These are phyloP conservation scores for Spongiforma sp. DNA, from an alignment of 1,284 basidiomycete genomes.

Conservation along the genomic window DNA sequence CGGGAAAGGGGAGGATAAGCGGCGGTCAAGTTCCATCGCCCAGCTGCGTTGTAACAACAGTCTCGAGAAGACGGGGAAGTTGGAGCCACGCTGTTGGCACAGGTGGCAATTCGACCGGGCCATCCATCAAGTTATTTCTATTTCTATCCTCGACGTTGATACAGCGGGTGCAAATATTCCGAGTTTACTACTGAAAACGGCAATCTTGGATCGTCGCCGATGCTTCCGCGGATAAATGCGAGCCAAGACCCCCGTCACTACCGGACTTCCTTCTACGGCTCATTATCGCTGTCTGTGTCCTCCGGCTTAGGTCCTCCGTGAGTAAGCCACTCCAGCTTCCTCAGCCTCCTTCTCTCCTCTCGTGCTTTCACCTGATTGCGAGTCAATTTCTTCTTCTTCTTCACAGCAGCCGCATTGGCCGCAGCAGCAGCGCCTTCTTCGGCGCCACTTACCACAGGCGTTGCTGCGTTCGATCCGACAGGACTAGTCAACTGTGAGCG, in stretches of 20 bases:
- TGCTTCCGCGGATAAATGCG: slow-evolving; percentile 32
- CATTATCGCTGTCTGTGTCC: slow-evolving; percentile 72
- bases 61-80: slow-evolving; percentile 23
- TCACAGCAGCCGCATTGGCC: slow-evolving; percentile 48
- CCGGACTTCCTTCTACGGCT: slow-evolving; percentile 12
- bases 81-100: neutral
- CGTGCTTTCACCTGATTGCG: slow-evolving; percentile 90
- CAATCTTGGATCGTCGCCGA: slow-evolving; percentile 40
- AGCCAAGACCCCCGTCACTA: slow-evolving; percentile 28
- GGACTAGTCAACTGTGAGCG: slow-evolving; percentile 70
- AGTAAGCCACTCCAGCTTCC: slow-evolving; percentile 86
- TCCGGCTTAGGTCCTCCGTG: slow-evolving; percentile 83
- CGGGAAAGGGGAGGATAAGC: slow-evolving; percentile 27
- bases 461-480: slow-evolving; percentile 62
- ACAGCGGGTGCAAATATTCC: slow-evolving; percentile 24
- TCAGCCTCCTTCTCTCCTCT: slow-evolving; percentile 79
- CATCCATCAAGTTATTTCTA: neutral
- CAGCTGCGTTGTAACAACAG: slow-evolving; percentile 27
- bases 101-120: neutral
- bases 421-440: slow-evolving; percentile 55
- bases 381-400: slow-evolving; percentile 92
- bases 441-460: slow-evolving; percentile 74
- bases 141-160: slow-evolving; percentile 10
- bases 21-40: slow-evolving; percentile 16
- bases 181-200: slow-evolving; percentile 34